Evolutionary conservation across 2,329 filamentous ascomycete species (phyloP).

Genomic region (Tolypocladium capitatum): DNA sequence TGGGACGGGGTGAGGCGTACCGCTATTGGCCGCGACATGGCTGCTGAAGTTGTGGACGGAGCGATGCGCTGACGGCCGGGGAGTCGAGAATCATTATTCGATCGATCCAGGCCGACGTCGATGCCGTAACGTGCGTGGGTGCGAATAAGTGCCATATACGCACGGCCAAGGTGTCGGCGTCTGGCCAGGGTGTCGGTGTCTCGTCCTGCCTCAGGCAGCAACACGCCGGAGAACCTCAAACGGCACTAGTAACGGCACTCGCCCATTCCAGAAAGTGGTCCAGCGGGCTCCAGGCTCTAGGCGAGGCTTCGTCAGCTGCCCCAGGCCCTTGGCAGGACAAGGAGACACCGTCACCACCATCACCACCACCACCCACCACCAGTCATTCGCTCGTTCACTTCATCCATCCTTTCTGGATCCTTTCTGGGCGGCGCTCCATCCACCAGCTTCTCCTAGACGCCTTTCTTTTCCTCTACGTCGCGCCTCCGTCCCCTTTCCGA

Average conservation of each 20-base stretch:
- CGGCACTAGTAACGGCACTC: too few species aligned
- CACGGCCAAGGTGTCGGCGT: too few species aligned
- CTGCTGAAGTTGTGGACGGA: constrained; percentile 2
- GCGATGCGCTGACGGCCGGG: background rate
- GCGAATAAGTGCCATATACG: too few species aligned
- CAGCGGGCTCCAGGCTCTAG: too few species aligned
- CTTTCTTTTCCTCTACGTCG: background rate
- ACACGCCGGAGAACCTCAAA: too few species aligned
- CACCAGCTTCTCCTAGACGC: background rate
- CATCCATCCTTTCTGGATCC: background rate
- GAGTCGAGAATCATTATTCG: background rate
- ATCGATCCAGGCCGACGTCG: background rate
- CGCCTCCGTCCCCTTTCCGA: too few species aligned
- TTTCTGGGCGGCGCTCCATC: too few species aligned
- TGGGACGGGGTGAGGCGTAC: constrained; percentile 8
- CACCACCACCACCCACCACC: background rate
- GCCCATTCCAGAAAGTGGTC: too few species aligned
- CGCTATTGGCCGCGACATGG: constrained; percentile 21
- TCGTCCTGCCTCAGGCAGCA: background rate
- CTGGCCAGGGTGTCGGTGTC: too few species aligned
- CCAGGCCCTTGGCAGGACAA: too few species aligned
- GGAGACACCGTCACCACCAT: too few species aligned
- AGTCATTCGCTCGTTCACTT: background rate
- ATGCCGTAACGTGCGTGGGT: background rate
- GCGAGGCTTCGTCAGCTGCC: too few species aligned